Evolutionary conservation across 148 eudicot species (phyloP).

Genomic region (Chenopodium formosanum): DNA sequence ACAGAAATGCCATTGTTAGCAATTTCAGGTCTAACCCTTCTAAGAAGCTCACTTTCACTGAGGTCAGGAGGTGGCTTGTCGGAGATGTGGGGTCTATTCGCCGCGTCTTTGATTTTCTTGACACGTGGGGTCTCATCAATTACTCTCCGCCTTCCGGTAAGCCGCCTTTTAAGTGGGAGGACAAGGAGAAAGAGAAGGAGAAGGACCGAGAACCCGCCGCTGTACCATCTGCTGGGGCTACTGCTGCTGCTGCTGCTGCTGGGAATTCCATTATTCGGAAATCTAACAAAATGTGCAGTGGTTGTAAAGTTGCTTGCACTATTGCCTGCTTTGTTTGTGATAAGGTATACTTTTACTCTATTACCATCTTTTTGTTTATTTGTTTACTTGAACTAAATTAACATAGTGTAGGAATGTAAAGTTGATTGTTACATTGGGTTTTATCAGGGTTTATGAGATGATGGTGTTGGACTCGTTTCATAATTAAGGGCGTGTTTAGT

Average conservation of each 20-base stretch:
- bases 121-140: slow-evolving; percentile 92
- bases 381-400: neutral
- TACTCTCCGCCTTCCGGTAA: slow-evolving; percentile 47
- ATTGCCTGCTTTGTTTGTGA: slow-evolving; percentile 88
- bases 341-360: slow-evolving; percentile 40
- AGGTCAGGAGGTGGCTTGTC: slow-evolving; percentile 62
- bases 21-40: slow-evolving; percentile 57
- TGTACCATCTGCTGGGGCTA: slow-evolving; percentile 12
- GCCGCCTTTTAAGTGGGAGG: slow-evolving; percentile 57
- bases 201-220: slow-evolving; percentile 12
- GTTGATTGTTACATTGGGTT: neutral
- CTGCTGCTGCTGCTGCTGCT: neutral
- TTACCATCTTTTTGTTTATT: too few relatives aligned
- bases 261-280: slow-evolving; percentile 25
- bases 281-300: slow-evolving; percentile 61
- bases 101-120: slow-evolving; percentile 86
- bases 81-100: slow-evolving; percentile 88
- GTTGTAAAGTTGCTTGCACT: slow-evolving; percentile 65
- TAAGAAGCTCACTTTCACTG: slow-evolving; percentile 69
- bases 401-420: neutral
- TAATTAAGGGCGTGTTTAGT: too few relatives aligned
- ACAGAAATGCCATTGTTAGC: slow-evolving; percentile 63
- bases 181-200: slow-evolving; percentile 44
- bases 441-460: neutral
- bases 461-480: neutral